These are phyloP conservation scores for Grifola frondosa DNA, from an alignment of 1,284 basidiomycete genomes.

Conservation along the genomic window DNA sequence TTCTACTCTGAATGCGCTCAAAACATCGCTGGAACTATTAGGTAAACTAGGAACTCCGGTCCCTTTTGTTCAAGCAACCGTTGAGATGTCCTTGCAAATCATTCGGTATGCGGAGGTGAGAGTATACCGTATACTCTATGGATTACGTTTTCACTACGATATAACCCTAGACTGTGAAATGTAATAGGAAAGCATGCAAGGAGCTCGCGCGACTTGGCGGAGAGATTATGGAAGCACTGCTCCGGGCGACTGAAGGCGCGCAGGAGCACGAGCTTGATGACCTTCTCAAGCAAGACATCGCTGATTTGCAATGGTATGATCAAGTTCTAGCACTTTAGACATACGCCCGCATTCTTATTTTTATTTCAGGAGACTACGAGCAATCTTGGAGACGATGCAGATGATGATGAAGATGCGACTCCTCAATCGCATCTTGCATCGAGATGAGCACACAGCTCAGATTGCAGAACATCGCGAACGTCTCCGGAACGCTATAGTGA, in stretches of 20 bases:
- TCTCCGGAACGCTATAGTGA: neutral
- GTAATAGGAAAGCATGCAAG: neutral
- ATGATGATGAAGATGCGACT: neutral
- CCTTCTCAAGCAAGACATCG: neutral
- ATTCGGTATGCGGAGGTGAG: constrained; percentile 3
- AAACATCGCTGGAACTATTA: constrained; percentile 2
- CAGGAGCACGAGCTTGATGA: neutral
- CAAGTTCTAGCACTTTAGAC: neutral
- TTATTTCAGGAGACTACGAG: neutral
- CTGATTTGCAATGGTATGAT: neutral
- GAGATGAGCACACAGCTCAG: neutral
- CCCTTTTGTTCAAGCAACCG: neutral
- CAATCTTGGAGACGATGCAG: constrained; percentile 1
- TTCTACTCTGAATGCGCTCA: too few relatives aligned
- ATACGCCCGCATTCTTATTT: too few relatives aligned
- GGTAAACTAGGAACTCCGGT: neutral
- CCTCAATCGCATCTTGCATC: neutral
- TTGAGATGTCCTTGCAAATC: constrained; percentile 1
- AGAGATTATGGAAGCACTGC: neutral
- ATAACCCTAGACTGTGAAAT: neutral
- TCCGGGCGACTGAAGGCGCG: neutral
- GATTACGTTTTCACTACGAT: neutral
- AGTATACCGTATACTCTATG: neutral
- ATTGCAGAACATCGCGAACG: neutral
- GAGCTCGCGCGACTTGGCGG: neutral